Conservation (phyloP, 139 green algal genomes). For the Ettlia oleoabundans region DNA sequence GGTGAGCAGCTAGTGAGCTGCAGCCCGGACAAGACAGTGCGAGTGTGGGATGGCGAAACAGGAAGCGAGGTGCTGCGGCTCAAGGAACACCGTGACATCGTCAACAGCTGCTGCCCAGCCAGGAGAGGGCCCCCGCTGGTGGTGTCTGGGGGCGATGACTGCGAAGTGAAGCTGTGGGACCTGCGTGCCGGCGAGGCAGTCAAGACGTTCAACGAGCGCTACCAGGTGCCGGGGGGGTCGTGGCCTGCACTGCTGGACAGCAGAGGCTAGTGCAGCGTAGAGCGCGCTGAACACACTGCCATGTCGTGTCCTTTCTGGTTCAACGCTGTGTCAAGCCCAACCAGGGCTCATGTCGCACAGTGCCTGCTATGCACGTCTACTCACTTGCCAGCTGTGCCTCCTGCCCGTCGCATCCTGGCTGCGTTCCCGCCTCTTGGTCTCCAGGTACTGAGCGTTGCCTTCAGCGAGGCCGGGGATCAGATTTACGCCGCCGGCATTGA, state of each 20-base stretch:
- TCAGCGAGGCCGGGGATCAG: constrained; percentile 84
- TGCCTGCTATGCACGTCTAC: no score
- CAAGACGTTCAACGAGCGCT: constrained; percentile 78
- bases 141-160: constrained; percentile 89
- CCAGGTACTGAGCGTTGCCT: constrained; percentile 72
- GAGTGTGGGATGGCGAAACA: constrained; percentile 74
- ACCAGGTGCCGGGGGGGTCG: constrained; percentile 63
- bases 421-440: no score
- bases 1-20: constrained; percentile 82
- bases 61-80: constrained; percentile 86
- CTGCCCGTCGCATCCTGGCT: no score
- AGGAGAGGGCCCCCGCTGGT: constrained; percentile 80
- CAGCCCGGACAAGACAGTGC: constrained; percentile 86
- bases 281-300: no score
- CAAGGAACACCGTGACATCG: constrained; percentile 86
- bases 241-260: no score
- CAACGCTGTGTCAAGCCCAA: no score
- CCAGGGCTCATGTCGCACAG: no score
- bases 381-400: no score
- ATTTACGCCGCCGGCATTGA: constrained; percentile 91
- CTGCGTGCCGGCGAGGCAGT: constrained; percentile 76
- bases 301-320: no score
- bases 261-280: no score
- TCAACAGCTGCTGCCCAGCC: constrained; percentile 89
- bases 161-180: constrained; percentile 93